phyloP scores from a whole-genome alignment of 192 early-diverging fungal species.

The Coemansia javaensis region DNA sequence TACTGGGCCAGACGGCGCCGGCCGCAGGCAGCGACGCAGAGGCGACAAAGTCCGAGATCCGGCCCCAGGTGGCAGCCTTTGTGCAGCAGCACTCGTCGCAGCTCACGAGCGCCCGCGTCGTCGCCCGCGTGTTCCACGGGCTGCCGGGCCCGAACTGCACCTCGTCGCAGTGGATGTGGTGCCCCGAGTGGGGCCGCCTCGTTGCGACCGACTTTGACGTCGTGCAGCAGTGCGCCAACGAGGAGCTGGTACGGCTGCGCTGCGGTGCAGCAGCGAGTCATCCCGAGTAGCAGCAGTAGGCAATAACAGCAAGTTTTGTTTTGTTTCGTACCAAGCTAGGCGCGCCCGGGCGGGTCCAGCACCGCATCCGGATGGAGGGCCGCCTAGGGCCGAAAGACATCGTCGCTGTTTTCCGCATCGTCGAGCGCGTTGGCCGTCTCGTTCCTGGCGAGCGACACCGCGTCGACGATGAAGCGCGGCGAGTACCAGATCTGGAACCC shows the following conservation, averaged over 20 bases:
- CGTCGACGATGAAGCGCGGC: conserved; percentile 39
- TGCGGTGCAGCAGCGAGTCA: conserved; percentile 7
- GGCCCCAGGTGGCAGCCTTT: conserved; percentile 15
- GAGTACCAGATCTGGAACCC: conserved; percentile 49
- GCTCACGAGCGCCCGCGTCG: conserved; percentile 28
- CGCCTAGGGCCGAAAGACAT: conserved; percentile 4
- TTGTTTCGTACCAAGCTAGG: too few species aligned
- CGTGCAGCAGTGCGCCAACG: conserved; percentile 30
- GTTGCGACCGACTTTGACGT: conserved; percentile 27
- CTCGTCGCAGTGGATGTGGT: conserved; percentile 42
- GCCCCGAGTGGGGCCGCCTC: conserved; percentile 40
- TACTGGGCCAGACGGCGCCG: background rate
- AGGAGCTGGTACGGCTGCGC: conserved; percentile 32
- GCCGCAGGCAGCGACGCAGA: background rate
- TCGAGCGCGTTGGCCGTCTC: conserved; percentile 5
- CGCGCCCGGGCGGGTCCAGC: too few species aligned
- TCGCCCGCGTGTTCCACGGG: conserved; percentile 43
- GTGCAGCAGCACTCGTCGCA: conserved; percentile 16
- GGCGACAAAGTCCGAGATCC: background rate
- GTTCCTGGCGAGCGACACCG: conserved; percentile 26
- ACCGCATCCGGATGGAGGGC: too few species aligned
- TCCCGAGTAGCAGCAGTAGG: background rate
- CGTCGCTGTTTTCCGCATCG: conserved; percentile 8
- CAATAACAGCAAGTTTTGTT: background rate
- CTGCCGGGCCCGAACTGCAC: conserved; percentile 30